Base-by-base conservation (phyloP, 371 early-diverging fungal genomes). In the Conidiobolus incongruus region DNA sequence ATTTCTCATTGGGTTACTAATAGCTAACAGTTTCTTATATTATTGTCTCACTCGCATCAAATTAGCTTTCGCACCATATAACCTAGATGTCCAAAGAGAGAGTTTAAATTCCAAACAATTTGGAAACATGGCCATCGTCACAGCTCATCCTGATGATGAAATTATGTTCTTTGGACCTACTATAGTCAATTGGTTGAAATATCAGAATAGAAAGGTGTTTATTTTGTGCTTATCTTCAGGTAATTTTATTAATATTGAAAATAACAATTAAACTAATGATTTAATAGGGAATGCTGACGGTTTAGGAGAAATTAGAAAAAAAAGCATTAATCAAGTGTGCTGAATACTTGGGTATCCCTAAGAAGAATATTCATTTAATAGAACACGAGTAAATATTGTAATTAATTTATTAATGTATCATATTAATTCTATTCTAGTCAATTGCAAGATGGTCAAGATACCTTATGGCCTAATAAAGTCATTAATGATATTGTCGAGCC, bases 141-240 rank as follows among this genome's bases (percentile, higher is more conserved):
- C 78, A 15, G 97, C 99, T 19, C 99, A 99, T 62, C 97, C 98
- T 1, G 99, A 99, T 63, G 99, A 99, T 63, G 99, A 99, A 55
- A 88, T 87, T 60, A 91, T 98, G 94, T 99, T 99, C 59, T 99
- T 99, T 67, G 75, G 82, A 10, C 98, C 98, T 0, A 76, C 86
- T 10, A 48, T 91, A 4, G 52, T 66, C 19, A 55, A 56, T 30
- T 56, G 87, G 20, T 51, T 59, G 17, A 37, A 62, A 32, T 48
- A 62, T 2, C 50, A 57, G 16, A 48, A 56, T n/a, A 60, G 61
- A 10, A 61, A 64, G 6, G 55, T 89, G 13, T 66, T 66, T 34
- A 61, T 86, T 2, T 60, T 92, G 28, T 95, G 92, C 54, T 57
- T 94, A 46, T 87, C 92, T 1, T 77, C 68, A 41, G 90, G 89